Base-by-base conservation (phyloP, 2,329 filamentous ascomycete species). In the Fusarium protoensiforme region DNA sequence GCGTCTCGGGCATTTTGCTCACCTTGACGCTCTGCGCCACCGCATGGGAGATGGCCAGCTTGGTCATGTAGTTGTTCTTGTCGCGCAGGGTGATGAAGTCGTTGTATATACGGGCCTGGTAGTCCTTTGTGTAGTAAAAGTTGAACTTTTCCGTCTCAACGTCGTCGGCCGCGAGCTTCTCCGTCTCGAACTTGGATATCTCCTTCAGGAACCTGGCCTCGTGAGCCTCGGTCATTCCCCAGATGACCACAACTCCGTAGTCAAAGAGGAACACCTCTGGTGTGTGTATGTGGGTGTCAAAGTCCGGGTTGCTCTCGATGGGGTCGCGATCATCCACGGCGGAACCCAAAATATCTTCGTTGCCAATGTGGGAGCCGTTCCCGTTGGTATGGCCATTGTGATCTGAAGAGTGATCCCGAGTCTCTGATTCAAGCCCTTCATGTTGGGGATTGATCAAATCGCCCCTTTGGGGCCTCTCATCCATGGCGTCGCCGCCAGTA, bases 31-130 rank as follows among this genome's bases (percentile, higher is more conserved):
- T 97, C 83, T 99, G 96, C 0, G 96, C 94, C 56, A 99, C 86
- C 4, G 96, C 96, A 84, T 99, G 96, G 18, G 94, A 97, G 80
- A 98, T 98, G 64, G 96, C 95, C 39, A 98, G 87, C 85, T 98
- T 98, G 75, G 93, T 97, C 96, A 98, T 98, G 85, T 98, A 97
- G 83, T 97, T 98, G 79, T 92, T 92, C 84, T 97, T 98, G 78
- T 98, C 96, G 57, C 95, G 89, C 69, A 99, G 84, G 3, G 94
- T 96, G 83, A 99, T 99, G 78, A 99, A 99, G 83, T 99, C 96
- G 83, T 99, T 99, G 88, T 99, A 99, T 82, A 99, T 99, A 60
- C 96, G 92, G 24, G 96, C 94, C 84, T 99, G 97, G 81, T 99
- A 99, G 81, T 98, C 96, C 78, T 93, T 90, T 4, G 96, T 98